Base-by-base conservation (phyloP, 306 rosid genomes). In the Glycine latifolia region DNA sequence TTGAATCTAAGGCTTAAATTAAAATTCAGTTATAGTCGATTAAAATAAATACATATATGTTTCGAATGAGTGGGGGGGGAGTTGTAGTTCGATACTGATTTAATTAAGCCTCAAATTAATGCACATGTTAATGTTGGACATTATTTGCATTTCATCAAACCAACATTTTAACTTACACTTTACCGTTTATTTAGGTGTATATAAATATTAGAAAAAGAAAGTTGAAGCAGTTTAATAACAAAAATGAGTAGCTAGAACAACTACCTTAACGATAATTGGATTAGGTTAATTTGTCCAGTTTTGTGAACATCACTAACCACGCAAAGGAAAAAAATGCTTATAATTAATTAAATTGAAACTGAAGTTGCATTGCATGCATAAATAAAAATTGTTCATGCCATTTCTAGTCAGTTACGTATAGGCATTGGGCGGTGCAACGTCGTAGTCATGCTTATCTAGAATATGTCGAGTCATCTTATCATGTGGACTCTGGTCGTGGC, bases 351-450 rank as follows among this genome's bases (percentile, higher is more conserved):
- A 53, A 31, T 33, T 31, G 16, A 41, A 12, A 33, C 0, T 14
- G 31, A 26, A 26, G 15, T 37, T 3, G n/a, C 41, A 47, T 33
- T 66, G 75, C 70, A 17, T 31, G 35, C 0, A 9, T 16, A 35
- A 33, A 37, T 37, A 37, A 37, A 20, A 20, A 41, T 67, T 75
- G 43, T 76, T 82, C 78, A 76, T 82, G 82, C 58, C 82, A 58
- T 58, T 75, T 46, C 3, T 6, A 7, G 31, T 1, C 17, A 5
- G 43, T 3, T 77, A 5, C 52, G 39, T 10, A 13, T 61, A 3
- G 10, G 48, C 33, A 17, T 52, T 52, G 83, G 79, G 62, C 75
- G 86, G 86, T 83, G 83, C 54, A 83, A 56, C 61, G 2, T 78
- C n/a, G 68, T 70, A 3, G 13, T 10, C 44, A 60, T 52, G 26